Percentiles rank a stretch among this genome's conserved stretches.
Conservation (phyloP, 1,139 yeast genomes). For the Hyphopichia burtonii region DNA sequence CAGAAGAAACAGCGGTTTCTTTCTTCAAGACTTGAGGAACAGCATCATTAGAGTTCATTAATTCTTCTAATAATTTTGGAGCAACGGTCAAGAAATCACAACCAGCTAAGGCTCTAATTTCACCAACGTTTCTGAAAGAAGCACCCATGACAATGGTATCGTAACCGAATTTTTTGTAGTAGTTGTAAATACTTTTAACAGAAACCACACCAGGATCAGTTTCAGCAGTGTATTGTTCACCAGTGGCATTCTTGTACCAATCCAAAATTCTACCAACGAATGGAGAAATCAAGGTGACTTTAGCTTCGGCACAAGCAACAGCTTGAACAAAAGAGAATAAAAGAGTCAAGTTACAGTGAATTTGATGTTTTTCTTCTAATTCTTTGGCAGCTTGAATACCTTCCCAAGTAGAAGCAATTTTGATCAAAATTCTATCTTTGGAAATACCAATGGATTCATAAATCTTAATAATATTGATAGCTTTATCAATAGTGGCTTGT, state of each 20-base stretch:
- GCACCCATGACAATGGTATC: constrained; percentile 99
- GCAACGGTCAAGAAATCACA: constrained; percentile 95
- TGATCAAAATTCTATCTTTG: constrained; percentile 89
- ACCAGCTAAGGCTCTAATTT: constrained; percentile 96
- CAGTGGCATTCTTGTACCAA: constrained; percentile 96
- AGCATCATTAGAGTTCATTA: constrained; percentile 70
- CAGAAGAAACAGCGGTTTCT: constrained; percentile 51
- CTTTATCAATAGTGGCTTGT: constrained; percentile 90
- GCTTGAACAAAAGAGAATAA: constrained; percentile 96
- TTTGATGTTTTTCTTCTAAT: constrained; percentile 84
- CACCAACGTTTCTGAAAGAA: constrained; percentile 96
- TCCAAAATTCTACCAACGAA: constrained; percentile 99
- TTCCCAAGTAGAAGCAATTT: constrained; percentile 98
- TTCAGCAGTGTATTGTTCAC: constrained; percentile 78
- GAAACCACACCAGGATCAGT: constrained; percentile 95
- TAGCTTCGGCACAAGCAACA: constrained; percentile 98
- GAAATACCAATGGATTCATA: constrained; percentile 81
- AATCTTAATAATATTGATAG: constrained; percentile 79
- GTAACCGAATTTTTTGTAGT: constrained; percentile 96
- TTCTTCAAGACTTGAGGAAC: constrained; percentile 80
- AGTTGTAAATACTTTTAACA: constrained; percentile 86
- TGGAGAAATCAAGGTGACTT: constrained; percentile 94
- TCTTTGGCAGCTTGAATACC: constrained; percentile 99
- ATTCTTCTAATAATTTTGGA: constrained; percentile 89
- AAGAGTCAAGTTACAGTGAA: constrained; percentile 94